Percentiles rank a stretch among this genome's conserved stretches.
Evolutionary conservation across 1,284 basidiomycete genomes (phyloP).

Genomic region (Ganoderma meredithae): DNA sequence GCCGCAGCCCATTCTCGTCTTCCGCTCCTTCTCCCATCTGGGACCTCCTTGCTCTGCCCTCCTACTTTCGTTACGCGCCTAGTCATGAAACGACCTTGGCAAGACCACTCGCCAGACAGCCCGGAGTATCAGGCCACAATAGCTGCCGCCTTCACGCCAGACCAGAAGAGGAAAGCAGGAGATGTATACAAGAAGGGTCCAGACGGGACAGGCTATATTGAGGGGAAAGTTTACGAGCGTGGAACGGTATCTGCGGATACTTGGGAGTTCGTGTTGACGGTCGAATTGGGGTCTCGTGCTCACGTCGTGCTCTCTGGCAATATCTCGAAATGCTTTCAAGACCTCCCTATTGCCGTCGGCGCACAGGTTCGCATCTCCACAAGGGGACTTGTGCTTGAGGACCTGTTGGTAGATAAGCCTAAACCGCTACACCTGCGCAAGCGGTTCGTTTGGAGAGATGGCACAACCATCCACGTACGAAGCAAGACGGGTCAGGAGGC

Average conservation of each 20-base stretch:
- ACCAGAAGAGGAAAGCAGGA: constrained; percentile 23
- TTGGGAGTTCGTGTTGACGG: constrained; percentile 36
- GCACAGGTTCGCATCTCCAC: constrained; percentile 20
- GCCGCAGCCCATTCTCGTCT: not conserved
- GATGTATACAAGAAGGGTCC: constrained; percentile 30
- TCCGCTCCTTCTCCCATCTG: not conserved
- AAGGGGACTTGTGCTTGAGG: constrained; percentile 21
- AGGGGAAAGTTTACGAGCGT: constrained; percentile 42
- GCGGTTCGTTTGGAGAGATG: constrained; percentile 21
- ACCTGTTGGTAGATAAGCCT: not conserved
- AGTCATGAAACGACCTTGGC: constrained; percentile 12
- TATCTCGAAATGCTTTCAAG: constrained; percentile 17
- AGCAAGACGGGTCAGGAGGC: constrained; percentile 23
- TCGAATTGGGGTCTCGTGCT: constrained; percentile 32
- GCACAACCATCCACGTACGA: constrained; percentile 11
- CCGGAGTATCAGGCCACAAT: constrained; percentile 10
- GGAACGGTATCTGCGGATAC: constrained; percentile 36
- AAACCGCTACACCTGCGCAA: constrained; percentile 17
- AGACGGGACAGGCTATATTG: constrained; percentile 45
- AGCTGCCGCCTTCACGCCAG: constrained; percentile 19
- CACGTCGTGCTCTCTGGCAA: constrained; percentile 22
- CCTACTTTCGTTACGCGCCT: not conserved
- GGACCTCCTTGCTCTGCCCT: not conserved
- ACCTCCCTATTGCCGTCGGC: constrained; percentile 22
- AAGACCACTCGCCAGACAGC: constrained; percentile 6